These are phyloP conservation scores for Apiospora aurea DNA, from an alignment of 2,329 filamentous ascomycete species.

Conservation along the genomic window DNA sequence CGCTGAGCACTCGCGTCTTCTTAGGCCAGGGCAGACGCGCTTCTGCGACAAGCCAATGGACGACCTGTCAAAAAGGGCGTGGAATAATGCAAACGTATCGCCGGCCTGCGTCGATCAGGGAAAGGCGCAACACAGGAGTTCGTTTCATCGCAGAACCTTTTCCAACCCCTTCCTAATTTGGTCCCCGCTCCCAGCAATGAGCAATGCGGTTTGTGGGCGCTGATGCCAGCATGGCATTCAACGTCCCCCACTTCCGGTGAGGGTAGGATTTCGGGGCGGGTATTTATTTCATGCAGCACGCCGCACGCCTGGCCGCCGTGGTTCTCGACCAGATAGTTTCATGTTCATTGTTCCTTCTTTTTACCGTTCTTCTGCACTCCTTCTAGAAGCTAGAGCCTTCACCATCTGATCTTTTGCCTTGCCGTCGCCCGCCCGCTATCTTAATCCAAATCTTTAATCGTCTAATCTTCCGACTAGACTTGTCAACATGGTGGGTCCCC, in stretches of 20 bases:
- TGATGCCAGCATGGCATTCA: background rate
- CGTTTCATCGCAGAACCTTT: constrained; percentile 7
- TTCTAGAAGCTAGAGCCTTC: background rate
- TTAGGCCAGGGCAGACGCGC: background rate
- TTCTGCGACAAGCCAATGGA: background rate
- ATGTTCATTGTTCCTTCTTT: background rate
- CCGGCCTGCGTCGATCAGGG: background rate
- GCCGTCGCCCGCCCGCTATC: background rate
- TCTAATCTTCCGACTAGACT: background rate
- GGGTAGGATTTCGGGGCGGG: background rate
- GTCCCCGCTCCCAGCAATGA: constrained; percentile 1
- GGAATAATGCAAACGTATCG: background rate
- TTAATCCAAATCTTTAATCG: background rate
- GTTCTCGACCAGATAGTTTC: background rate
- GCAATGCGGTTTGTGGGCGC: background rate
- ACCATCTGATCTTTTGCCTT: background rate
- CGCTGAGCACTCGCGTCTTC: background rate
- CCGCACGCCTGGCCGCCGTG: background rate
- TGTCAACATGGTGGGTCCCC: constrained; percentile 23
- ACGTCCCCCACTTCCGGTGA: background rate
- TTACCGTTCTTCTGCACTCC: background rate
- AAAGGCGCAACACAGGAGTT: constrained; percentile 22
- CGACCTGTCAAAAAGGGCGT: background rate
- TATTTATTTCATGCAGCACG: constrained; percentile 19
- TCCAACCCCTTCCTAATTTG: background rate